These are phyloP conservation scores for Cytidiella melzeri DNA, from an alignment of 768 basidiomycete species.

Conservation along the genomic window DNA sequence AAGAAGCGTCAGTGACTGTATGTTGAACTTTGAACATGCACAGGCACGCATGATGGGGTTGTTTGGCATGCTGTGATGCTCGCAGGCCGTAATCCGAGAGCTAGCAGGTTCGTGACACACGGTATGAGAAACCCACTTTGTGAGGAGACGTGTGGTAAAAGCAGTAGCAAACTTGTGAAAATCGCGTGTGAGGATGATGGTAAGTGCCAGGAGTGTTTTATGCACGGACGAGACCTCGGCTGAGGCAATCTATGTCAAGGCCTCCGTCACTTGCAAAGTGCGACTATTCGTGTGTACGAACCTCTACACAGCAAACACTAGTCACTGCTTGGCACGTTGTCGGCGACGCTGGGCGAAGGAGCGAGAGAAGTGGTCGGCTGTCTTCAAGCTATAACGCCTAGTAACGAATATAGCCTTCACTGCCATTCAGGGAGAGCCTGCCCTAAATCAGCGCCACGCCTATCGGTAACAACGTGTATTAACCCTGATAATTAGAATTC, in stretches of 20 bases:
- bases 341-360: conserved; percentile 15
- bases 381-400: conserved; percentile 20
- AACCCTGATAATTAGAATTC: no score
- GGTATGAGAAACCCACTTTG: conserved; percentile 7
- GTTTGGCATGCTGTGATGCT: conserved; percentile 11
- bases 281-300: conserved; percentile 5
- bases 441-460: conserved; percentile 9
- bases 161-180: conserved; percentile 7
- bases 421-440: conserved; percentile 16
- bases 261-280: neutral
- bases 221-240: conserved; percentile 7
- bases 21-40: conserved; percentile 5
- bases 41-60: neutral
- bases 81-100: conserved; percentile 3
- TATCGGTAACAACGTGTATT: neutral
- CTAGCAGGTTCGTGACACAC: conserved; percentile 7
- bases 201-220: conserved; percentile 12
- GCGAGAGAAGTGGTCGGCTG: conserved; percentile 14
- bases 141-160: conserved; percentile 6
- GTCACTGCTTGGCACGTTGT: conserved; percentile 12
- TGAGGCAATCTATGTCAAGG: conserved; percentile 2
- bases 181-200: conserved; percentile 11
- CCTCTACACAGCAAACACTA: conserved; percentile 8
- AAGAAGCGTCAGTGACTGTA: conserved; percentile 5
- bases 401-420: conserved; percentile 21